Base-by-base conservation (phyloP, 129 eudicot genomes). In the Solidago caesia region DNA sequence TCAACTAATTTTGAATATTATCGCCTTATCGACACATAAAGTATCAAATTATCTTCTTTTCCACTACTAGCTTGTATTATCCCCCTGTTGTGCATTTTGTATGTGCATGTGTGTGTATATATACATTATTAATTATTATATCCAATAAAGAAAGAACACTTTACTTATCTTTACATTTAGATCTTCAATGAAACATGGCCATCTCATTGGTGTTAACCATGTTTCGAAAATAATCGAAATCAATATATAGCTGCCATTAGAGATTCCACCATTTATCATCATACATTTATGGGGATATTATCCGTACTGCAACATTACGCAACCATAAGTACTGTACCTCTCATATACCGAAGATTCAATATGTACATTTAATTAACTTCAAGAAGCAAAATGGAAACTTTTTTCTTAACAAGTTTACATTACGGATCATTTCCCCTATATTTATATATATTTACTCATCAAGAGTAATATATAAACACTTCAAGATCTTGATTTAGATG, bases 401-500 rank as follows among this genome's bases (percentile, higher is more conserved):
- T 21, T 21, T 21, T 21, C 21, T 21, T 21, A 21, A 21, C 21
- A 21, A 21, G 0, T 21, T 21, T 21, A 21, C 21, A 21, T 21
- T 21, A 21, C 21, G 0, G 0, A 21, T 21, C 21, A 21, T 21
- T 21, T 21, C 21, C 21, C 0, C 21, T 21, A 21, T 0, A 0
- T 21, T 21, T 21, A 21, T 21, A 21, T 21, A 21, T 74, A 76
- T 76, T 16, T 53, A 12, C 64, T 70, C 76, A 70, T 70, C 62
- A 49, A 70, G 15, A 25, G 4, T 16, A 14, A 15, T 68, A 73
- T 61, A 68, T 5, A 59, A 41, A 53, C 25, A 64, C 65, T 78
- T 64, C 56, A 71, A 51, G 82, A 78, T 78, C 66, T 78, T 53
- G 82, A 78, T 78, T 71, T 78, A 78, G 67, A 78, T 78, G 77